Percentiles rank a stretch among this genome's conserved stretches.
Conservation (phyloP, 371 early-diverging fungal species). For the Choanephora cucurbitarum region DNA sequence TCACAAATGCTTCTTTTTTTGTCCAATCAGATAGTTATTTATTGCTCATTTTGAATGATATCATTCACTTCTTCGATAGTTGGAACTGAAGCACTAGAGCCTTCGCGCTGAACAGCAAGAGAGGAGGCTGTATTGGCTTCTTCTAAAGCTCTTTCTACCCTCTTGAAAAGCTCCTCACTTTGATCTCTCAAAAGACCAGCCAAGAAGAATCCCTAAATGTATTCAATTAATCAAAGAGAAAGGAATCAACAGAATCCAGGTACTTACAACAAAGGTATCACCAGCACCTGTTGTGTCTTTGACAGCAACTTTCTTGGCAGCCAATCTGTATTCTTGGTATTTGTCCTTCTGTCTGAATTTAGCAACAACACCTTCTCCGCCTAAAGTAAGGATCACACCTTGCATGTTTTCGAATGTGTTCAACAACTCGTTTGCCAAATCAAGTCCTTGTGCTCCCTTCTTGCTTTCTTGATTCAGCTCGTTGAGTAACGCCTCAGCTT, state of each 20-base stretch:
- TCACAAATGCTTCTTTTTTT: neutral
- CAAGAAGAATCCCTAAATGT: slow-evolving; percentile 78
- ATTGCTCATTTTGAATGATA: slow-evolving; percentile 5
- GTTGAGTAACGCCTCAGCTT: slow-evolving; percentile 56
- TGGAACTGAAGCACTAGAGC: slow-evolving; percentile 70
- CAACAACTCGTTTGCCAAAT: slow-evolving; percentile 45
- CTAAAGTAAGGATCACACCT: slow-evolving; percentile 76
- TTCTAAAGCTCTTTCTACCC: slow-evolving; percentile 44
- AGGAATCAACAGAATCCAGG: neutral
- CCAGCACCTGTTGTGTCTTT: slow-evolving; percentile 82
- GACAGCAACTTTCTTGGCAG: slow-evolving; percentile 49
- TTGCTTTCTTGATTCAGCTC: slow-evolving; percentile 25
- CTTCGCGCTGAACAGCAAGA: slow-evolving; percentile 57
- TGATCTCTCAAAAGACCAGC: slow-evolving; percentile 56
- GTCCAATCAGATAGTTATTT: neutral
- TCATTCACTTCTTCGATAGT: slow-evolving; percentile 42
- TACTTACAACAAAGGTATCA: slow-evolving; percentile 80
- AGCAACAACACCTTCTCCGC: slow-evolving; percentile 65
- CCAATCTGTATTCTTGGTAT: slow-evolving; percentile 40
- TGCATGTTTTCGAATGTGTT: slow-evolving; percentile 46
- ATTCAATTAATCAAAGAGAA: slow-evolving; percentile 30
- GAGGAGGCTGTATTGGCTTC: slow-evolving; percentile 63
- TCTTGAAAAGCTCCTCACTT: slow-evolving; percentile 36
- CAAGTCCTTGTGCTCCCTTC: slow-evolving; percentile 26
- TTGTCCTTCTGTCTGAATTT: slow-evolving; percentile 42